A percentile compares a stretch with the other conserved stretches of the same genome.
These are phyloP conservation scores for Microdochium paspali DNA, from an alignment of 2,329 filamentous ascomycete species.

Conservation along the genomic window DNA sequence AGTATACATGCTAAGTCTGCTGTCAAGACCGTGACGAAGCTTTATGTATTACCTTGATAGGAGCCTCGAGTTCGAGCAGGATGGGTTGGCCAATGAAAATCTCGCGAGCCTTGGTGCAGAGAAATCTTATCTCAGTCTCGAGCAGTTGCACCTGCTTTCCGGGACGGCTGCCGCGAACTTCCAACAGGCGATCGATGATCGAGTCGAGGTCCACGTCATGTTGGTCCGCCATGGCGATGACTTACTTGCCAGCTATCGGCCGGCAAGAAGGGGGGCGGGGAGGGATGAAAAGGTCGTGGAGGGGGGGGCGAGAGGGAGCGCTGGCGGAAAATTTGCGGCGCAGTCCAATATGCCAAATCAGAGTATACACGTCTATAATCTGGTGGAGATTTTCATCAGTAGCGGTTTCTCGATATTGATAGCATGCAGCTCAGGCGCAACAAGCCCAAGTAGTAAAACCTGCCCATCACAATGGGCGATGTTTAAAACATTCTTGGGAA, in stretches of 20 bases:
- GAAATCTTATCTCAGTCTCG: slow-evolving; percentile 90
- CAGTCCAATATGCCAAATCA: neutral
- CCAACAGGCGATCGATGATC: slow-evolving; percentile 96
- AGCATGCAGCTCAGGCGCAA: too few species aligned
- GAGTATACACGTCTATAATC: neutral
- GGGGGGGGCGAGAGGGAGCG: slow-evolving; percentile 7
- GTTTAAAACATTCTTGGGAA: too few species aligned
- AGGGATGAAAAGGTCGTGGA: slow-evolving; percentile 7
- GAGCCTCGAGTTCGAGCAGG: slow-evolving; percentile 91
- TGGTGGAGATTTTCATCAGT: too few species aligned
- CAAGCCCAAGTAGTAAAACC: too few species aligned
- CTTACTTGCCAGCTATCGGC: slow-evolving; percentile 24
- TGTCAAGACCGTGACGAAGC: neutral
- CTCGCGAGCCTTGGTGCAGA: slow-evolving; percentile 97
- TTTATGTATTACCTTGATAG: slow-evolving; percentile 73
- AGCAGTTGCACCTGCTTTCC: slow-evolving; percentile 98
- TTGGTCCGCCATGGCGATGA: slow-evolving; percentile 50
- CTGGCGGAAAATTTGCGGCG: slow-evolving; percentile 7
- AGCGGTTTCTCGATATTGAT: too few species aligned
- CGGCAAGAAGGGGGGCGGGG: slow-evolving; percentile 16
- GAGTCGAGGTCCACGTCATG: slow-evolving; percentile 97
- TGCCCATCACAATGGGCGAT: too few species aligned
- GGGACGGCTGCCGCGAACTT: slow-evolving; percentile 94
- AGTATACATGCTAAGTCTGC: neutral
- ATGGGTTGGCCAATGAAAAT: slow-evolving; percentile 99